Conservation (phyloP, 1,284 basidiomycete genomes). For the Trichosporon ovoides region DNA sequence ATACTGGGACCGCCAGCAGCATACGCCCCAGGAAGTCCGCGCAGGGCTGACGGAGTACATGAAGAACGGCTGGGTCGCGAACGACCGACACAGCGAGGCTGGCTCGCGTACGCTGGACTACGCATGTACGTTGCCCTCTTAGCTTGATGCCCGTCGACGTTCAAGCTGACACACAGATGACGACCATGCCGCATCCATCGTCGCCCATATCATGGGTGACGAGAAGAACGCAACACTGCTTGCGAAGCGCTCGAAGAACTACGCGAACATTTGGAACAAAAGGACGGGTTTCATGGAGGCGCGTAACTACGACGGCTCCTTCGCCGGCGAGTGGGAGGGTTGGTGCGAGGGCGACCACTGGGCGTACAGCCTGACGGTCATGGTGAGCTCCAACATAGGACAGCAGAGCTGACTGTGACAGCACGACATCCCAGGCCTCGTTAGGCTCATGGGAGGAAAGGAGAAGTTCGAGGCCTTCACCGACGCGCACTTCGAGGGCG, state of each 20-base stretch:
- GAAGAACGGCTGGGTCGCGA: constrained; percentile 68
- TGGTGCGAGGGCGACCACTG: constrained; percentile 83
- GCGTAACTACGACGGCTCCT: constrained; percentile 61
- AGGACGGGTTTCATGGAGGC: constrained; percentile 76
- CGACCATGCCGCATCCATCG: constrained; percentile 64
- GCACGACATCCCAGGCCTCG: constrained; percentile 60
- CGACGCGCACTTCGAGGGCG: constrained; percentile 71
- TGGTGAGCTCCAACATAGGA: constrained; percentile 21
- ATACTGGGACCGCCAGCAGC: constrained; percentile 70
- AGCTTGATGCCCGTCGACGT: no score
- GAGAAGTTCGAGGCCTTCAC: constrained; percentile 61
- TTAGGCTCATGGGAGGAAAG: constrained; percentile 64
- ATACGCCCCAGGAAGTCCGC: constrained; percentile 73
- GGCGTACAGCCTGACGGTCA: constrained; percentile 72
- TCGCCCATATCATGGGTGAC: constrained; percentile 57
- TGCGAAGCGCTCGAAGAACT: constrained; percentile 55
- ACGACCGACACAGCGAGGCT: constrained; percentile 71
- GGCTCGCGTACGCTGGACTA: constrained; percentile 74
- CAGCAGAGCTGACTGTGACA: constrained; percentile 14
- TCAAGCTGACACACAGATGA: constrained; percentile 55
- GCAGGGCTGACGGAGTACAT: constrained; percentile 68
- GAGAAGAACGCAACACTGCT: constrained; percentile 56
- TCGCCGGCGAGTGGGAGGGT: constrained; percentile 64
- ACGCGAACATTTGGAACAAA: constrained; percentile 62
- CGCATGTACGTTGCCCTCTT: constrained; percentile 58